These are phyloP conservation scores for Williopsis jadinii DNA, from an alignment of 1,139 yeast genomes.

Conservation along the genomic window DNA sequence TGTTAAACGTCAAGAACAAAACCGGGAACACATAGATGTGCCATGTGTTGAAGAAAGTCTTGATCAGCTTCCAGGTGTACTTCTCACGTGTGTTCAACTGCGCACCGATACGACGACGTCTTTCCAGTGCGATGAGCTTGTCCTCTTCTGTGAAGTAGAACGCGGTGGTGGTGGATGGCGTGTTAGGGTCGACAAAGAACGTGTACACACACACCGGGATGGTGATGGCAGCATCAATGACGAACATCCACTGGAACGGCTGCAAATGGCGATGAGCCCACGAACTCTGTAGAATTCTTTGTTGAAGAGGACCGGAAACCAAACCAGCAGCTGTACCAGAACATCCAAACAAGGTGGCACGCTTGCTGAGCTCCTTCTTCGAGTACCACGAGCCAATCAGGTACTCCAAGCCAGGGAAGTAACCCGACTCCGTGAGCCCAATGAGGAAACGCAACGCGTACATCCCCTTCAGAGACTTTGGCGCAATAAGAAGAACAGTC, in stretches of 20 bases:
- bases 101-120: slow-evolving; percentile 38
- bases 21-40: slow-evolving; percentile 42
- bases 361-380: slow-evolving; percentile 34
- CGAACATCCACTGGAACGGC: slow-evolving; percentile 48
- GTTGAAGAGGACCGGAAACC: slow-evolving; percentile 32
- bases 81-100: slow-evolving; percentile 37
- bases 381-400: slow-evolving; percentile 41
- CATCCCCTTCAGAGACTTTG: slow-evolving; percentile 35
- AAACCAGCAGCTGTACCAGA: slow-evolving; percentile 20
- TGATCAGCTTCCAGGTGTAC: slow-evolving; percentile 35
- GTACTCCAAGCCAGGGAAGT: slow-evolving; percentile 46
- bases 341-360: slow-evolving; percentile 18
- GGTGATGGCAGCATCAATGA: slow-evolving; percentile 47
- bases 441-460: slow-evolving; percentile 52
- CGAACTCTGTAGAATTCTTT: slow-evolving; percentile 22
- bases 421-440: slow-evolving; percentile 54
- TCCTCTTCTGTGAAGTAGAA: slow-evolving; percentile 32
- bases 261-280: slow-evolving; percentile 30
- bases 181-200: slow-evolving; percentile 36
- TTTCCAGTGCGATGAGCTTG: slow-evolving; percentile 19
- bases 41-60: slow-evolving; percentile 41
- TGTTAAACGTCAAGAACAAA: slow-evolving; percentile 42
- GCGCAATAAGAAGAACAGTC: slow-evolving; percentile 44
- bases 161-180: slow-evolving; percentile 35
- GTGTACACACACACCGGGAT: slow-evolving; percentile 42